Evolutionary conservation across 768 basidiomycete species (phyloP), one percentile per base, ranked within the genome.

Genomic region (Collybiopsis luxurians): DNA sequence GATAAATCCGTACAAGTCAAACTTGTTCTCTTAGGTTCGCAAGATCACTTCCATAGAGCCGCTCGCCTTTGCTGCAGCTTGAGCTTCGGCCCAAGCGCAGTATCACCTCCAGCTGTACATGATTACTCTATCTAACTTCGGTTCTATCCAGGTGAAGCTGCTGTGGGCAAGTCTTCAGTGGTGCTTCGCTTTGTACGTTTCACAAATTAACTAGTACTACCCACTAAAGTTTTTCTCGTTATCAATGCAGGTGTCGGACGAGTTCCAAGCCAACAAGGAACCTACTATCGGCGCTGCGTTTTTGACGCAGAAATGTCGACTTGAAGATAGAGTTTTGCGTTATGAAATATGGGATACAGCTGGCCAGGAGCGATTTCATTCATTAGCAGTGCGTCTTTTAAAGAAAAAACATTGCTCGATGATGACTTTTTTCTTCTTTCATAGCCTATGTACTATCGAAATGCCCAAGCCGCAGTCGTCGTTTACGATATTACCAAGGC

Each of bases 311-410:
- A 95, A 95, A 72, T 95, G 93, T 67, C 88, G 92, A 54, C 79
- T 95, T 36, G 96, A 99, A 71, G 97, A 98, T 73, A 90, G 91
- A 55, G 89, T 93, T 24, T 75, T 94, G 60, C 87, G 92, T 55
- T 94, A 94, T 73, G 96, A 98, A 77, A 98, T 98, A 47, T 98
- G 96, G 95, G 93, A 95, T 65, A 95, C 93, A 47, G 92, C 93
- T 34, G 92, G 91, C 51, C 90, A 93, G 75, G 95, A 98, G 74
- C 90, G 96, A 52, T 98, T 98, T 76, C 96, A 98, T 70, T 97
- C 95, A 49, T 86, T 97, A 55, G 95, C 95, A 28, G 90, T 92
- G 69, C 68, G 89, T 81, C 58, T 13, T 40, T 21, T 50, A 42
- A 21, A 39, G 51, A 38, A 46, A 60, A 42, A 43, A 55, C 47